Evolutionary conservation across 768 basidiomycete genomes (phyloP), one percentile per base, ranked within the genome.

Genomic region (Termitomyces heimii): DNA sequence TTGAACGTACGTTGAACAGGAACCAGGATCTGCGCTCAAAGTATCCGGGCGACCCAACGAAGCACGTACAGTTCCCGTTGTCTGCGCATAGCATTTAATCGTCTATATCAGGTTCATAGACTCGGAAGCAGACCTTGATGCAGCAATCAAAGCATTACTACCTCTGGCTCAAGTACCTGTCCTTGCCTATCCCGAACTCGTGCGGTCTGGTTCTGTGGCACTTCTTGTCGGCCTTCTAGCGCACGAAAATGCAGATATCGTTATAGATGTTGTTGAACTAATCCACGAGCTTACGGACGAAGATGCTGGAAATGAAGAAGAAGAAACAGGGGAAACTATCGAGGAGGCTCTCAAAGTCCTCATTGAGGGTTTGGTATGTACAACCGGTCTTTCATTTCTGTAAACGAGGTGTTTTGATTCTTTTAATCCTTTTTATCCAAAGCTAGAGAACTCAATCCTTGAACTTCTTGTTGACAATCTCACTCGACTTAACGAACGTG

Each of bases 1-100:
- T 99, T 64, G 95, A 98, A 71, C 83, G 93, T 42, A 85, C 92
- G 1, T 87, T 89, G 22, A 87, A 92, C 70, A 98, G 95, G 74
- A 99, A 99, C 70, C 91, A 95, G 66, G 94, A 95, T 68, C 88
- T 96, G 67, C 81, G 97, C 31, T 95, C 94, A n/a, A 97, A 97
- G 70, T 92, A 91, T 69, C 89, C 92, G 0, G 82, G 91, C 58
- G 92, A 98, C 63, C 95, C 95, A 2, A 82, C 93, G 44, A 97
- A 89, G 95, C 95, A 62, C 58, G 68, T 53, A 0, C 46, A 53
- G 42, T 35, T 37, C 4, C 56, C 56, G 20, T 26, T 26, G 18
- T 56, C 37, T 6, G n/a, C 8, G 34, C 44, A 35, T 31, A 18
- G 34, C 29, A 46, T 40, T 40, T 26, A 14, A 47, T 26, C 26